Evolutionary conservation across 306 rosid genomes (phyloP).

Genomic region (Prosopis cineraria): DNA sequence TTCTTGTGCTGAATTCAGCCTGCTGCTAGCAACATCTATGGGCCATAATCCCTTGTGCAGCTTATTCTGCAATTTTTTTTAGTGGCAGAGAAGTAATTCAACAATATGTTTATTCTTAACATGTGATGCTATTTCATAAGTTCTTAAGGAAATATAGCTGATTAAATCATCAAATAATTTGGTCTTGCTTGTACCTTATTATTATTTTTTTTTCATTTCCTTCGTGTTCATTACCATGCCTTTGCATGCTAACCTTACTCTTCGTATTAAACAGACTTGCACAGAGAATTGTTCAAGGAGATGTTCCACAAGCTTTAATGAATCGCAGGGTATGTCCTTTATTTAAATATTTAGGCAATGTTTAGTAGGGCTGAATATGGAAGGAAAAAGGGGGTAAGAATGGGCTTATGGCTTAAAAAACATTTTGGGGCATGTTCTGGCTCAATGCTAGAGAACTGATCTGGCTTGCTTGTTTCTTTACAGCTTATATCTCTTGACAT

Average conservation of each 20-base stretch:
- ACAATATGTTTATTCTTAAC: neutral
- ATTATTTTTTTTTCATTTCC: slow-evolving; percentile 20
- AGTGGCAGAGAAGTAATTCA: slow-evolving; percentile 4
- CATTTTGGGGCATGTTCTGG: slow-evolving; percentile 2
- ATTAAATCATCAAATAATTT: slow-evolving; percentile 18
- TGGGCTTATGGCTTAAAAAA: slow-evolving; percentile 14
- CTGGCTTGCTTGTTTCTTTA: slow-evolving; percentile 21
- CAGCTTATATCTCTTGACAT: slow-evolving; percentile 99
- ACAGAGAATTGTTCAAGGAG: slow-evolving; percentile 97
- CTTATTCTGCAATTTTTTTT: slow-evolving; percentile 9
- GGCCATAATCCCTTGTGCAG: neutral
- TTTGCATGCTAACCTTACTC: slow-evolving; percentile 11
- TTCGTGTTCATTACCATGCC: neutral
- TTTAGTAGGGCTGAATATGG: slow-evolving; percentile 14
- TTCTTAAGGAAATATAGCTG: neutral
- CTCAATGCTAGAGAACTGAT: slow-evolving; percentile 33
- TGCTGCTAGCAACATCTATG: neutral
- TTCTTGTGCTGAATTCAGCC: neutral
- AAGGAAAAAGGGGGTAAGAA: slow-evolving; percentile 25
- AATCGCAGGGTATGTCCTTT: slow-evolving; percentile 77
- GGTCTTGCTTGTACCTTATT: slow-evolving; percentile 6
- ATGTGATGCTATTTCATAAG: slow-evolving; percentile 1
- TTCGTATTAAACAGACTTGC: slow-evolving; percentile 74
- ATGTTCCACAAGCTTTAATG: slow-evolving; percentile 98
- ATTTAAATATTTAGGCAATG: slow-evolving; percentile 20